These are phyloP conservation scores for Aquilaria agallochum DNA, from an alignment of 441 rosid genomes.

Conservation along the genomic window DNA sequence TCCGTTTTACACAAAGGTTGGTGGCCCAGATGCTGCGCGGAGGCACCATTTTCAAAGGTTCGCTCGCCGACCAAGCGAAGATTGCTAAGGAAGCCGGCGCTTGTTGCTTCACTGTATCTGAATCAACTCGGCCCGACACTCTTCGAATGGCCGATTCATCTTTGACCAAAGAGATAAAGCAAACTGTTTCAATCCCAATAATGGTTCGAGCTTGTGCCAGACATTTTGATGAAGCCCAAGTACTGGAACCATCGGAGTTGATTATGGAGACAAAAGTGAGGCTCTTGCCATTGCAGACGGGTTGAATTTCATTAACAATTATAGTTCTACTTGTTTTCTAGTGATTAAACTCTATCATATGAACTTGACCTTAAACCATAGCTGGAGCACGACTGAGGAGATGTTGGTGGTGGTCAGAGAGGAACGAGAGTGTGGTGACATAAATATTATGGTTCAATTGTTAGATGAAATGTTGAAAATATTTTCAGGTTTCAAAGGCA, in stretches of 20 bases:
- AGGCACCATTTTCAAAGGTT: slow-evolving; percentile 58
- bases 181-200: slow-evolving; percentile 57
- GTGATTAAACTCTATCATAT: too few species aligned
- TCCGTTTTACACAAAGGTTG: slow-evolving; percentile 64
- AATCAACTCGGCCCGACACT: slow-evolving; percentile 29
- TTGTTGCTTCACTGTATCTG: slow-evolving; percentile 44
- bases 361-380: too few species aligned
- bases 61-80: slow-evolving; percentile 50
- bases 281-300: slow-evolving; percentile 51
- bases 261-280: slow-evolving; percentile 83
- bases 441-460: too few species aligned
- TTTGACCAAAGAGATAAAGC: slow-evolving; percentile 58
- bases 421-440: too few species aligned
- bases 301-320: slow-evolving; percentile 62
- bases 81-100: slow-evolving; percentile 80
- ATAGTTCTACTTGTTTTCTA: too few species aligned
- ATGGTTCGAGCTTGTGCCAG: slow-evolving; percentile 71
- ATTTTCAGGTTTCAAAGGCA: too few species aligned
- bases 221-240: slow-evolving; percentile 89
- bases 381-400: too few species aligned
- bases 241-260: slow-evolving; percentile 61
- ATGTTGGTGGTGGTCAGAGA: too few species aligned
- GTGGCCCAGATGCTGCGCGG: slow-evolving; percentile 84
- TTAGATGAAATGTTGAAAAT: too few species aligned
- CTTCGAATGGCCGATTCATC: slow-evolving; percentile 71